These are phyloP conservation scores for Tolypocladium inflatum DNA, from an alignment of 2,329 filamentous ascomycete genomes.

Conservation along the genomic window DNA sequence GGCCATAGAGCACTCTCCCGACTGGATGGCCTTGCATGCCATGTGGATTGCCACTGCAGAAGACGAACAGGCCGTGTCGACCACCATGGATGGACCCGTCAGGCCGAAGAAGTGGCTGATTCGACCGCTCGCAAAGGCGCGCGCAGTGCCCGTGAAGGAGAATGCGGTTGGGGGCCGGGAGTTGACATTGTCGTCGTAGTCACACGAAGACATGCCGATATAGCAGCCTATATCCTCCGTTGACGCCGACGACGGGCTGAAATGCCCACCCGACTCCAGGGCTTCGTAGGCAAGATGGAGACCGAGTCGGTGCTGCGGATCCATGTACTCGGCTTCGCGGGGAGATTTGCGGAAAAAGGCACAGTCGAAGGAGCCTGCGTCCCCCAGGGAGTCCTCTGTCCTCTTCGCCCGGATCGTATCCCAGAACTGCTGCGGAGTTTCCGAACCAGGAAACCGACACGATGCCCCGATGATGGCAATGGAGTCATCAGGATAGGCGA, in stretches of 20 bases:
- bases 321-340: constrained; percentile 18
- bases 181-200: constrained; percentile 15
- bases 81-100: constrained; percentile 20
- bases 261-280: constrained; percentile 10
- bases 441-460: not conserved
- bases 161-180: constrained; percentile 19
- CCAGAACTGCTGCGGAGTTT: constrained; percentile 7
- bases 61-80: constrained; percentile 28
- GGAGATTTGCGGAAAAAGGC: constrained; percentile 18
- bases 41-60: constrained; percentile 23
- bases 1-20: constrained; percentile 20
- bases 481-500: not conserved
- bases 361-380: constrained; percentile 11
- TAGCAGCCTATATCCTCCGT: constrained; percentile 14
- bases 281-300: constrained; percentile 26
- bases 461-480: constrained; percentile 1
- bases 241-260: not conserved
- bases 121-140: constrained; percentile 20
- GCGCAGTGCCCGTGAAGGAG: constrained; percentile 19
- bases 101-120: constrained; percentile 25
- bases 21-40: constrained; percentile 17
- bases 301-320: constrained; percentile 22
- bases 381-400: constrained; percentile 8
- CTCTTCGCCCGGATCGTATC: constrained; percentile 2
- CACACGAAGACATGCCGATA: constrained; percentile 11